Evolutionary conservation across 345 rosid species (phyloP), one percentile per base, ranked within the genome.

Genomic region (Rhodomyrtus tomentosa): DNA sequence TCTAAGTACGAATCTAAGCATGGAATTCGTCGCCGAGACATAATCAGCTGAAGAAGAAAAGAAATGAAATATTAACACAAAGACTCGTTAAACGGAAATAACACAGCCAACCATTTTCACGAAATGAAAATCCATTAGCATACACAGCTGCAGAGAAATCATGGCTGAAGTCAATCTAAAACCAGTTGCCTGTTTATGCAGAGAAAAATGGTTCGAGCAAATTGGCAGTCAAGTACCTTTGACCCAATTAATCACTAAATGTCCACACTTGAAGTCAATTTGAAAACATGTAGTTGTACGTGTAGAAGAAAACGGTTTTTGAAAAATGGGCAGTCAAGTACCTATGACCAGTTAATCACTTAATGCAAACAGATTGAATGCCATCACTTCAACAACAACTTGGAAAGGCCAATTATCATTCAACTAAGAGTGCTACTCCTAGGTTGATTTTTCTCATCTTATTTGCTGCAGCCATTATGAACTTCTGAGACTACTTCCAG

Each of bases 1-100:
- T 97, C 99, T 86, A 97, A 90, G 90, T 95, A 97, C 20, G 99
- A 97, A 90, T 97, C 99, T 88, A 97, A 90, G 93, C 99, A 95
- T 59, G 99, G 99, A 90, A 96, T 94, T 51, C 99, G 87, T 72
- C 98, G 92, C 82, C 96, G 94, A 76, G 99, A 95, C 99, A 97
- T 95, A 80, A 90, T 92, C 52, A 97, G 99, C 99, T 97, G 94
- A 50, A 85, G 53, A 82, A 81, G 72, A 50, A 53, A 85, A 59
- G 54, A 22, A 50, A 36, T 42, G 85, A 82, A 74, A 52, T 27
- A n/a, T 49, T 81, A 27, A 56, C 50, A 49, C 21, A 18, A 55
- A 84, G 21, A 51, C 7, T 21, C 29, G 51, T 68, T 72, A 38
- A 27, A 50, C 10, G 12, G 24, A 32, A 8, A 68, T 68, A 68